These are phyloP conservation scores for Cylindricascospora bacillispora DNA, from an alignment of 1,139 yeast species.

Conservation along the genomic window DNA sequence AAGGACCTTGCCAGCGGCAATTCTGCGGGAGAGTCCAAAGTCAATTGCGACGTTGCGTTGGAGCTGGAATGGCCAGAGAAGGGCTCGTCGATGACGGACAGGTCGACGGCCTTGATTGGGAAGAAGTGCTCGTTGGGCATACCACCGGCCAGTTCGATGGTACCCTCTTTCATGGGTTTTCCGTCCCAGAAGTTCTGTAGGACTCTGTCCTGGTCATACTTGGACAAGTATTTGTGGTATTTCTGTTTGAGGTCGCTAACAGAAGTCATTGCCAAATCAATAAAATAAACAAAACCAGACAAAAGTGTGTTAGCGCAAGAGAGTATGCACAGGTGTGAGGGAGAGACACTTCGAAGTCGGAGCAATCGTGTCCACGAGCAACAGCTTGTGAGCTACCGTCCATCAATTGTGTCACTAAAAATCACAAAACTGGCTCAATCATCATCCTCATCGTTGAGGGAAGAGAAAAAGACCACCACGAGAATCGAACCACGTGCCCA, in stretches of 20 bases:
- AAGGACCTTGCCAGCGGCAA: slow-evolving; percentile 36
- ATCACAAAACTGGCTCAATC: neutral
- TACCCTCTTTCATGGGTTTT: slow-evolving; percentile 31
- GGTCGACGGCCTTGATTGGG: slow-evolving; percentile 40
- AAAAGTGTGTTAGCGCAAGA: neutral
- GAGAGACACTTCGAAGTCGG: neutral
- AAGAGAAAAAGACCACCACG: too few relatives aligned
- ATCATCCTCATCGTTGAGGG: neutral
- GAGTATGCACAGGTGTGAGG: neutral
- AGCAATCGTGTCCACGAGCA: neutral
- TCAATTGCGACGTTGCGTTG: slow-evolving; percentile 3
- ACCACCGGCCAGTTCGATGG: slow-evolving; percentile 41
- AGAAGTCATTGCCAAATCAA: slow-evolving; percentile 1
- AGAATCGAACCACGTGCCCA: too few relatives aligned
- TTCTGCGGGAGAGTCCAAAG: slow-evolving; percentile 15
- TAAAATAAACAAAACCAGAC: too few relatives aligned
- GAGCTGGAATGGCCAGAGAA: slow-evolving; percentile 6
- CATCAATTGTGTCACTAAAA: neutral
- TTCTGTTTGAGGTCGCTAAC: slow-evolving; percentile 7
- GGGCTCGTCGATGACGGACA: slow-evolving; percentile 30
- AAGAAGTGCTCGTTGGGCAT: slow-evolving; percentile 48
- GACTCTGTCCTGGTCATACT: slow-evolving; percentile 11
- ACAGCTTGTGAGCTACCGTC: neutral
- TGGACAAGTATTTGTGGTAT: slow-evolving; percentile 13
- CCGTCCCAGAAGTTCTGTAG: slow-evolving; percentile 17